Evolutionary conservation across 257 asterid species (phyloP).

Genomic region (Leptodermis oblonga): DNA sequence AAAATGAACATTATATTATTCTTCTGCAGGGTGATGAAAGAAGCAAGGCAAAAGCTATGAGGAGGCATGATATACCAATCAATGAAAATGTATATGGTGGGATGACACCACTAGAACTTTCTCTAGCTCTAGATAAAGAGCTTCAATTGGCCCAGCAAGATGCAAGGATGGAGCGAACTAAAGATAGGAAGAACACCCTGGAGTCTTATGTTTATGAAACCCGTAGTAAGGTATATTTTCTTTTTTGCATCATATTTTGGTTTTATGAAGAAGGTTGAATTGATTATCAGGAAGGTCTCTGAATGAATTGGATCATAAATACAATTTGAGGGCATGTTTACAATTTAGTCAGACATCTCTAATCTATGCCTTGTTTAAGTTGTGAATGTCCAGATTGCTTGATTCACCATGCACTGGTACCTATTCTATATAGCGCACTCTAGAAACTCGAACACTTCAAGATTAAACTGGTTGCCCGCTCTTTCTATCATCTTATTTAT

Average conservation of each 20-base stretch:
- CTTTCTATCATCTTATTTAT: neutral
- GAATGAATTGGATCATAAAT: neutral
- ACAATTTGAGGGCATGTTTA: neutral
- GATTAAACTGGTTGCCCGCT: constrained; percentile 1
- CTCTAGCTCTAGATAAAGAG: constrained; percentile 69
- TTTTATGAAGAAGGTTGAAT: neutral
- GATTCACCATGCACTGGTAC: neutral
- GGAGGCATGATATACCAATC: constrained; percentile 61
- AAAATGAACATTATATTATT: neutral
- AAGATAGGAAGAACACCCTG: constrained; percentile 87
- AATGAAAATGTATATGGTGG: constrained; percentile 58
- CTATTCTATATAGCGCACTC: neutral
- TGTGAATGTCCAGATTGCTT: neutral
- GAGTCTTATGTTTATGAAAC: constrained; percentile 95
- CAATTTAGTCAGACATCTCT: neutral
- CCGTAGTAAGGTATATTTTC: constrained; percentile 69
- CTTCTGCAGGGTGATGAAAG: constrained; percentile 60
- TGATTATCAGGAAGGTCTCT: neutral
- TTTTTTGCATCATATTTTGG: neutral
- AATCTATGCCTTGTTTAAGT: neutral
- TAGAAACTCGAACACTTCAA: constrained; percentile 1
- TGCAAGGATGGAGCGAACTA: constrained; percentile 78
- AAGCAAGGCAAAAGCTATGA: constrained; percentile 52
- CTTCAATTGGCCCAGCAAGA: constrained; percentile 73
- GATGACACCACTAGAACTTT: constrained; percentile 55